Base-by-base conservation (phyloP, 2,329 filamentous ascomycete genomes). In the Lithohypha guttulata region DNA sequence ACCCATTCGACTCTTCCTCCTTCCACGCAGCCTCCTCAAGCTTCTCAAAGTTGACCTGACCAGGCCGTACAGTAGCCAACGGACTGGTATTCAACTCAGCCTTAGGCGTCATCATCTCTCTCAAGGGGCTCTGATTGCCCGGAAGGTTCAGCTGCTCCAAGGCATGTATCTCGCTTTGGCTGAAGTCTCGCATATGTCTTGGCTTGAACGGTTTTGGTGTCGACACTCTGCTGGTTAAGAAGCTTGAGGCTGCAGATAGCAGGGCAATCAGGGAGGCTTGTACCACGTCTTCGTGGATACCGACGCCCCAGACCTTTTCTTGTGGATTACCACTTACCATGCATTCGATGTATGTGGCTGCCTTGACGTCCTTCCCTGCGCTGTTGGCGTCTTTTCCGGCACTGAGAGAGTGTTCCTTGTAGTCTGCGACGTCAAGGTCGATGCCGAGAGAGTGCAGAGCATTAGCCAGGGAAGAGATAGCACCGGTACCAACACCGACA, bases 291-390 rank as follows among this genome's bases (percentile, higher is more conserved):
- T 89, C 81, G 58, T 95, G 84, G 51, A 95, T 84, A 22, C 84
- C 86, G 5, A 94, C 81, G 51, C 86, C 86, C 85, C 86, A 94
- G 2, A 93, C 81, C 53, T 75, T 81, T 47, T 61, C 60, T 53
- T 84, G 70, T 39, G 72, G 73, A 46, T 70, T 79, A 32, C 73
- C 76, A 3, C 73, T 63, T 14, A 78, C 71, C 19, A 73, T 86
- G 62, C 86, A 94, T 61, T 95, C 84, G 48, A 96, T 93, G 58
- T 93, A 96, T 2, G 87, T 84, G 2, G 86, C 89, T n/a, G 89
- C 89, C 67, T 93, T 93, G 50, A 89, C 84, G 45, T 85, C 76
- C 42, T 77, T 75, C 8, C 25, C 35, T 6, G 17, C 13, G n/a
- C n/a, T 30, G 25, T 17, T 3, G 15, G 18, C n/a, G 18, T 20